Evolutionary conservation across 805 yeast genomes (phyloP).

Genomic region (Komagataella mondaviorum): DNA sequence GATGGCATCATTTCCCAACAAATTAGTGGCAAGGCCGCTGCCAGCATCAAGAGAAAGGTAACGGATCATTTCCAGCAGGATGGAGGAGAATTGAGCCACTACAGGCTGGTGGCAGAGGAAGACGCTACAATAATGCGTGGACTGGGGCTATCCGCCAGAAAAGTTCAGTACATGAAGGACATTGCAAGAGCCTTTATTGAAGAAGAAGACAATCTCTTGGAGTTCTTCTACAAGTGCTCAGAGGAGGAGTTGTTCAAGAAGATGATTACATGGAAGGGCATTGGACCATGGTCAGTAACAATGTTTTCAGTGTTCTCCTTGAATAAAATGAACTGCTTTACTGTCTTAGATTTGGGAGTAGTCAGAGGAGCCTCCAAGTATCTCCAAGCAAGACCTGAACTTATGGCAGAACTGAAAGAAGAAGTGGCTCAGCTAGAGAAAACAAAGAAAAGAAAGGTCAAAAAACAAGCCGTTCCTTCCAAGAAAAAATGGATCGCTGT

Average conservation of each 20-base stretch:
- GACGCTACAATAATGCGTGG: slow-evolving; percentile 35
- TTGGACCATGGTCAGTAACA: slow-evolving; percentile 80
- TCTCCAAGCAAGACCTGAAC: slow-evolving; percentile 35
- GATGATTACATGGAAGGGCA: slow-evolving; percentile 45
- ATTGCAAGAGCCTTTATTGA: slow-evolving; percentile 37
- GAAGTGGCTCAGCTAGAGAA: slow-evolving; percentile 20
- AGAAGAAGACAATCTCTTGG: slow-evolving; percentile 11
- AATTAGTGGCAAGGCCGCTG: slow-evolving; percentile 72
- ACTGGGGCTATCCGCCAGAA: slow-evolving; percentile 59
- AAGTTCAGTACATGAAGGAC: slow-evolving; percentile 47
- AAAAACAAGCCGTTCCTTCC: slow-evolving; percentile 17
- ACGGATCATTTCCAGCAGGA: slow-evolving; percentile 17
- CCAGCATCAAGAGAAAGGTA: slow-evolving; percentile 41
- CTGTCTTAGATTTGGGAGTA: slow-evolving; percentile 71
- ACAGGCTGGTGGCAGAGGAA: slow-evolving; percentile 27
- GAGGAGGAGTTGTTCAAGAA: slow-evolving; percentile 34
- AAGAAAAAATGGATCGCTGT: slow-evolving; percentile 49
- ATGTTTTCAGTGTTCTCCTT: slow-evolving; percentile 74
- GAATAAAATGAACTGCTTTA: slow-evolving; percentile 54
- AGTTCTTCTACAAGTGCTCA: slow-evolving; percentile 21
- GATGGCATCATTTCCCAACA: slow-evolving; percentile 56
- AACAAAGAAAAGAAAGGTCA: slow-evolving; percentile 23
- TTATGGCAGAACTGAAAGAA: slow-evolving; percentile 29
- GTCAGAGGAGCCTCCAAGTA: slow-evolving; percentile 70
- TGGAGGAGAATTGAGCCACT: slow-evolving; percentile 30